Evolutionary conservation across 2,329 filamentous ascomycete genomes (phyloP), one percentile per base, ranked within the genome.

Genomic region (Alternaria consortialis): DNA sequence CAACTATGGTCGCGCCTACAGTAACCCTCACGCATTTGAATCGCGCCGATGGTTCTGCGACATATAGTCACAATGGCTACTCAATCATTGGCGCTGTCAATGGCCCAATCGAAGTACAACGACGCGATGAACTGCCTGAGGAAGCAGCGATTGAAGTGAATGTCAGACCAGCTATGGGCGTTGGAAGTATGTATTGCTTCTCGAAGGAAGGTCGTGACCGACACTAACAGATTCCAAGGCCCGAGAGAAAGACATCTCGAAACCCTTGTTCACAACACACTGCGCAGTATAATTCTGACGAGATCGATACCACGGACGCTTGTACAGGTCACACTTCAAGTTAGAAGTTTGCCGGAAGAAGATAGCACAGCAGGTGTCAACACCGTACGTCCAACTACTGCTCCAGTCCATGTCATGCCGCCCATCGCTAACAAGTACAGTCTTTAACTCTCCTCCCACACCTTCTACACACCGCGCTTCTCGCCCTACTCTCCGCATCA

Each of bases 121-220:
- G 94, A 72, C 88, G 92, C 72, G 94, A 99, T 76, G 93, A 98
- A 78, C 88, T 95, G 68, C 91, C 95, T 7, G 94, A 97, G 79
- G 93, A 97, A 82, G 93, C 94, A 29, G 88, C 90, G 51, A 84
- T 99, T 67, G 95, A 98, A 80, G 92, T 99, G 59, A 89, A 94
- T 76, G 87, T 99, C 66, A 88, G 95, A 77, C 94, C 94, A 50
- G 90, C 91, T 36, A 89, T 90, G 65, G 94, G 94, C 15, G 89
- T 95, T 46, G 93, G 91, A 83, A 91, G 93, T 48, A 40, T 34
- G 52, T 54, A 34, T 20, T 15, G 31, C 8, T 3, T 31, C 7
- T 48, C 9, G 17, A 7, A 5, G 17, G 3, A 17, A 1, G 7
- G 13, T 36, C 8, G 46, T 8, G 5, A 29, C 52, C 15, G 1